Percentiles rank a stretch among this genome's conserved stretches.
These are phyloP conservation scores for Cucumis hystrix DNA, from an alignment of 306 rosid genomes.

Conservation along the genomic window DNA sequence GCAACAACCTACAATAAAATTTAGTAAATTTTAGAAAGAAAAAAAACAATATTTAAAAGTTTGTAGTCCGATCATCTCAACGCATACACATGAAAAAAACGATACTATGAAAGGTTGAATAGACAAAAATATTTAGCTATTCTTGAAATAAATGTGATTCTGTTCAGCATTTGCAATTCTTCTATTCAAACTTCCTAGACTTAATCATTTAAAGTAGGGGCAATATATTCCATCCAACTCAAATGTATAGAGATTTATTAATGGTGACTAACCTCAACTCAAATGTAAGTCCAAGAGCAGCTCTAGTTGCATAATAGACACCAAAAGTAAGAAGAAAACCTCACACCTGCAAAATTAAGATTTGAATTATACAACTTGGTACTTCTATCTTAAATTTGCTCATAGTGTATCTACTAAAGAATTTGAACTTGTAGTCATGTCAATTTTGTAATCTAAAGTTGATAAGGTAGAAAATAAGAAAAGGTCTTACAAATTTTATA, in stretches of 20 bases:
- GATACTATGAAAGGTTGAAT: too few relatives aligned
- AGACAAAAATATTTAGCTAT: background rate
- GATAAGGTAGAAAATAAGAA: background rate
- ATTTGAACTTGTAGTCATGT: background rate
- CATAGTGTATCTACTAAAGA: background rate
- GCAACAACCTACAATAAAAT: too few relatives aligned
- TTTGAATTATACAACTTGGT: too few relatives aligned
- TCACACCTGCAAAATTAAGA: slow-evolving; percentile 53
- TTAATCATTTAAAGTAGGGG: background rate
- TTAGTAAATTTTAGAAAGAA: too few relatives aligned
- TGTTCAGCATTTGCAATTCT: background rate
- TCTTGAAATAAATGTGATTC: background rate
- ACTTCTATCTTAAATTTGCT: background rate
- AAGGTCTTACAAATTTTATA: slow-evolving; percentile 43
- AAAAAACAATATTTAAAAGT: too few relatives aligned
- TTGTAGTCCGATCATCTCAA: too few relatives aligned
- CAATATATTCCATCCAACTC: slow-evolving; percentile 1
- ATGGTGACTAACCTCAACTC: slow-evolving; percentile 71
- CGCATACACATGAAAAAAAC: too few relatives aligned
- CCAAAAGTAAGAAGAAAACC: slow-evolving; percentile 96
- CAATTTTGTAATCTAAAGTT: background rate
- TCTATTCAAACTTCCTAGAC: background rate
- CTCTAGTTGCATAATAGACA: slow-evolving; percentile 89
- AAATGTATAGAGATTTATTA: slow-evolving; percentile 12
- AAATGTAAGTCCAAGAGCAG: slow-evolving; percentile 85